These are phyloP conservation scores for Trichoderma lentiforme DNA, from an alignment of 2,329 filamentous ascomycete genomes.

Conservation along the genomic window DNA sequence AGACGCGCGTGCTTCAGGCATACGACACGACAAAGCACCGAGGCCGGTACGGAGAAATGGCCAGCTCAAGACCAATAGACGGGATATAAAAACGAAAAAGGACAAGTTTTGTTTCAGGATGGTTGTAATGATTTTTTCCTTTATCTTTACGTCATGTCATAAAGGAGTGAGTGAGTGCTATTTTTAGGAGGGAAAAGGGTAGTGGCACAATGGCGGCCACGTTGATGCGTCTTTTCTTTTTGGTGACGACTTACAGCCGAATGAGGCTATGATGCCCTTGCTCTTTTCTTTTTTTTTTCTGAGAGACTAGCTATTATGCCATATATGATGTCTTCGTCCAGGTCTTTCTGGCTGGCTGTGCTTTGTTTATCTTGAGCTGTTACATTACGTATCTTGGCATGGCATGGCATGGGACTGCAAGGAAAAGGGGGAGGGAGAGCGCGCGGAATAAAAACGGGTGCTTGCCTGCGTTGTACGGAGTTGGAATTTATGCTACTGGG, in stretches of 20 bases:
- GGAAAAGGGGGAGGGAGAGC: not conserved
- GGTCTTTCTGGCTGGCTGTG: not conserved
- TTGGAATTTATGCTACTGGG: not conserved
- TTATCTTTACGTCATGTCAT: conserved; percentile 5
- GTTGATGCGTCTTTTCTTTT: not conserved
- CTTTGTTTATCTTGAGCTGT: not conserved
- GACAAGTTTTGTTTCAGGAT: not conserved
- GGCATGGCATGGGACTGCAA: not conserved
- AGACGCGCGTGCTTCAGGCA: conserved; percentile 90
- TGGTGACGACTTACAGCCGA: not conserved
- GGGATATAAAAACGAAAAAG: conserved; percentile 4
- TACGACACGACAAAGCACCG: conserved; percentile 94
- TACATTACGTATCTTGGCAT: not conserved
- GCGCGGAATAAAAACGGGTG: not conserved
- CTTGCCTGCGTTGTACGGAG: not conserved
- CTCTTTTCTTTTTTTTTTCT: not conserved
- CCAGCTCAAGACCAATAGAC: conserved; percentile 41
- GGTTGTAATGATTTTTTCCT: conserved; percentile 10
- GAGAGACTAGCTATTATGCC: conserved; percentile 8
- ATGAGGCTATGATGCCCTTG: conserved; percentile 7
- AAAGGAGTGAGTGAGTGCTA: not conserved
- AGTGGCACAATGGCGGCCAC: not conserved
- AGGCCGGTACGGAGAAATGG: conserved; percentile 95
- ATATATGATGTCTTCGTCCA: conserved; percentile 4
- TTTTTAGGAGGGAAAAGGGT: not conserved